A percentile compares a stretch with the other conserved stretches of the same genome.
phyloP scores from a whole-genome alignment of 441 rosid genomes.

The Lepidium campestre region DNA sequence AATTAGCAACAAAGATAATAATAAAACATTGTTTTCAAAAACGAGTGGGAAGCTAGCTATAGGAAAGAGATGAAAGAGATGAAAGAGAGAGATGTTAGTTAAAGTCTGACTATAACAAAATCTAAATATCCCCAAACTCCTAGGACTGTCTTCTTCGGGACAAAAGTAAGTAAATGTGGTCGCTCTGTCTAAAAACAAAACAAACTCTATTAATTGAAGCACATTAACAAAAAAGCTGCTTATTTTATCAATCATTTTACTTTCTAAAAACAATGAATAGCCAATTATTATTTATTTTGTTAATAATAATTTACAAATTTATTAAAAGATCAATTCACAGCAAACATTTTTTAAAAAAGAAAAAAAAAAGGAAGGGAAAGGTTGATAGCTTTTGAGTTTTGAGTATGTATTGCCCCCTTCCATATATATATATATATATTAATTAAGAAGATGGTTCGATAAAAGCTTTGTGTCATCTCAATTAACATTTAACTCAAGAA shows the following conservation, averaged over 20 bases:
- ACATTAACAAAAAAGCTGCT: constrained; percentile 11
- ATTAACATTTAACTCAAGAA: neutral
- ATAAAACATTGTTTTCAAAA: neutral
- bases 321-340: neutral
- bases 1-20: too few relatives aligned
- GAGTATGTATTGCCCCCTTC: neutral
- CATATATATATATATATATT: neutral
- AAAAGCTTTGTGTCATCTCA: neutral
- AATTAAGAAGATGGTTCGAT: neutral
- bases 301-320: neutral
- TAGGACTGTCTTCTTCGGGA: constrained; percentile 24
- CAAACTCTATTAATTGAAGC: constrained; percentile 1
- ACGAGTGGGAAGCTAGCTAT: neutral
- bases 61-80: neutral
- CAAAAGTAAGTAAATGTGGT: constrained; percentile 13
- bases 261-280: neutral
- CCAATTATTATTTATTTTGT: neutral
- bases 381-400: constrained; percentile 14
- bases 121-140: constrained; percentile 7
- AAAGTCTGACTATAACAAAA: constrained; percentile 15
- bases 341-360: neutral
- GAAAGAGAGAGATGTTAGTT: neutral
- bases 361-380: neutral
- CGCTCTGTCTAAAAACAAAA: neutral
- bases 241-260: constrained; percentile 19